phyloP scores from a whole-genome alignment of 768 basidiomycete species.

The Solioccasus polychromus region DNA sequence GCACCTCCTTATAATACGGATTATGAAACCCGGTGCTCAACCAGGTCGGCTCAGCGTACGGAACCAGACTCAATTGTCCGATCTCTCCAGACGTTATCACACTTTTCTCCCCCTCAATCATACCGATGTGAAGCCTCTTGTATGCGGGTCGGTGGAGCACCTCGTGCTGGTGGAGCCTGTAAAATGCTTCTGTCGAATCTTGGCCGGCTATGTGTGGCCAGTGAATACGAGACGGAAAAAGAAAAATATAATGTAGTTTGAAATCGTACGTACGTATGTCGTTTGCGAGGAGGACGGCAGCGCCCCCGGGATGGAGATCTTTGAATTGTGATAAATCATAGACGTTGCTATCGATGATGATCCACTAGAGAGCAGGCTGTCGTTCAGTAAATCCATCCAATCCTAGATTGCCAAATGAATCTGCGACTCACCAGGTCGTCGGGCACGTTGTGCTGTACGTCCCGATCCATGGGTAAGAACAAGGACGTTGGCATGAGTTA shows the following conservation, averaged over 20 bases:
- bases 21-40: conserved; percentile 60
- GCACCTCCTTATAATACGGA: conserved; percentile 73
- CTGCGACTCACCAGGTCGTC: conserved; percentile 65
- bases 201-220: conserved; percentile 55
- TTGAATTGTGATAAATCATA: conserved; percentile 80
- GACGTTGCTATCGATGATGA: conserved; percentile 60
- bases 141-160: conserved; percentile 54
- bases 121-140: conserved; percentile 32
- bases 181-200: conserved; percentile 79
- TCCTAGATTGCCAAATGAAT: background rate
- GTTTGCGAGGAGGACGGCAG: conserved; percentile 64
- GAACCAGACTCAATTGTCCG: conserved; percentile 63
- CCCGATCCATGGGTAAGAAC: background rate
- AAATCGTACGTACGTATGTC: conserved; percentile 55
- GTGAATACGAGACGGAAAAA: background rate
- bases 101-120: conserved; percentile 56
- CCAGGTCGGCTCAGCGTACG: conserved; percentile 82
- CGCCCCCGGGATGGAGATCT: conserved; percentile 79
- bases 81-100: conserved; percentile 42
- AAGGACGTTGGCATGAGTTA: background rate
- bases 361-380: background rate
- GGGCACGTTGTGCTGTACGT: conserved; percentile 65
- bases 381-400: background rate
- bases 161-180: conserved; percentile 72
- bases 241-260: background rate